Evolutionary conservation across 2,329 filamentous ascomycete genomes (phyloP).

Genomic region (Alternaria arbusti): DNA sequence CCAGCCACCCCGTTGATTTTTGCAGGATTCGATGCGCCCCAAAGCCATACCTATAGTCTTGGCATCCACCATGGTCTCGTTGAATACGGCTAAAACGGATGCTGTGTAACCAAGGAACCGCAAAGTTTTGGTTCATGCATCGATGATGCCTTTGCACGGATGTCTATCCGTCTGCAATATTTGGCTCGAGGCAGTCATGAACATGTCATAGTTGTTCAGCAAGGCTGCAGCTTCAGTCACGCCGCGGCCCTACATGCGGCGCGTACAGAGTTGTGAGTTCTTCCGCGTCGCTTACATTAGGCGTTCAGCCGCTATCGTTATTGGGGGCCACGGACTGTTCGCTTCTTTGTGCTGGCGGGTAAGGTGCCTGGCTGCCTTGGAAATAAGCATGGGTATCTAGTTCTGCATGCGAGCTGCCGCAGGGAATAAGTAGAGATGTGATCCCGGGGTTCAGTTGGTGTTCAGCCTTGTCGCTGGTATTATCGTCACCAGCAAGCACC

Average conservation of each 20-base stretch:
- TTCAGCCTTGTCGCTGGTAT: slow-evolving; percentile 17
- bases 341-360: slow-evolving; percentile 4
- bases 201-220: background rate
- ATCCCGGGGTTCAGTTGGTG: background rate
- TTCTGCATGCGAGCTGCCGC: background rate
- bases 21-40: background rate
- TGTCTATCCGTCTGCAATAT: background rate
- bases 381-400: slow-evolving; percentile 4
- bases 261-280: background rate
- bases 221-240: background rate
- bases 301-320: slow-evolving; percentile 3
- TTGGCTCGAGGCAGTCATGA: background rate
- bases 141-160: background rate
- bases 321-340: slow-evolving; percentile 6
- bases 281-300: slow-evolving; percentile 4
- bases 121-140: background rate
- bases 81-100: background rate
- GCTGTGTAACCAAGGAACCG: background rate
- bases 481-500: slow-evolving; percentile 9
- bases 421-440: slow-evolving; percentile 13
- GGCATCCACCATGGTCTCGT: background rate
- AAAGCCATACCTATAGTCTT: background rate
- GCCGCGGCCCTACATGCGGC: slow-evolving; percentile 5
- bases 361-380: slow-evolving; percentile 1
- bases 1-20: slow-evolving; percentile 3